These are phyloP conservation scores for Cystobasidium sp. DNA, from an alignment of 1,284 basidiomycete species.

Conservation along the genomic window DNA sequence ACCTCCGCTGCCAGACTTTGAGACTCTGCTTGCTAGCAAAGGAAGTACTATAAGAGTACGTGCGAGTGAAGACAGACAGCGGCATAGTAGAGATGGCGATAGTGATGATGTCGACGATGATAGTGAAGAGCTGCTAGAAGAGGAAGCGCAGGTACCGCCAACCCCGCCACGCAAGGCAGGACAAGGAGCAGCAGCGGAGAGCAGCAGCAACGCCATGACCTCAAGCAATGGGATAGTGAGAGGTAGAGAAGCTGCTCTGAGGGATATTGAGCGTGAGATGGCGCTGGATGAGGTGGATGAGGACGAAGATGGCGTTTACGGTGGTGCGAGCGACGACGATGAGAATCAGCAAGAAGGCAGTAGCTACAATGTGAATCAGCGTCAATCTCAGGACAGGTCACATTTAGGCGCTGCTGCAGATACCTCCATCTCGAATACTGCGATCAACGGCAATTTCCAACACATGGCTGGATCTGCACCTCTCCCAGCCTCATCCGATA, in stretches of 20 bases:
- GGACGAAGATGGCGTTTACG: background rate
- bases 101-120: background rate
- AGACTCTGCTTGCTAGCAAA: conserved; percentile 33
- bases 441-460: background rate
- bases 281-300: conserved; percentile 5
- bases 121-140: conserved; percentile 2
- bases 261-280: conserved; percentile 37
- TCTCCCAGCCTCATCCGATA: conserved; percentile 3
- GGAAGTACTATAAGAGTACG: conserved; percentile 26
- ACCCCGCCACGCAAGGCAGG: conserved; percentile 30
- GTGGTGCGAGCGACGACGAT: conserved; percentile 3
- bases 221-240: conserved; percentile 1
- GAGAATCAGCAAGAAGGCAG: conserved; percentile 9
- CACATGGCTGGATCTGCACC: conserved; percentile 2
- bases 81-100: background rate
- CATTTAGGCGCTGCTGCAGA: background rate
- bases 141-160: background rate
- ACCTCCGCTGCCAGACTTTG: conserved; percentile 36
- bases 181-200: conserved; percentile 7
- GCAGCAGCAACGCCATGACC: background rate
- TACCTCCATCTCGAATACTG: background rate
- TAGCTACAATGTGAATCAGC: background rate
- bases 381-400: background rate
- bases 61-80: conserved; percentile 16
- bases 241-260: conserved; percentile 29